Evolutionary conservation across 2,329 filamentous ascomycete genomes (phyloP).

Genomic region (Trichoderma sp.): DNA sequence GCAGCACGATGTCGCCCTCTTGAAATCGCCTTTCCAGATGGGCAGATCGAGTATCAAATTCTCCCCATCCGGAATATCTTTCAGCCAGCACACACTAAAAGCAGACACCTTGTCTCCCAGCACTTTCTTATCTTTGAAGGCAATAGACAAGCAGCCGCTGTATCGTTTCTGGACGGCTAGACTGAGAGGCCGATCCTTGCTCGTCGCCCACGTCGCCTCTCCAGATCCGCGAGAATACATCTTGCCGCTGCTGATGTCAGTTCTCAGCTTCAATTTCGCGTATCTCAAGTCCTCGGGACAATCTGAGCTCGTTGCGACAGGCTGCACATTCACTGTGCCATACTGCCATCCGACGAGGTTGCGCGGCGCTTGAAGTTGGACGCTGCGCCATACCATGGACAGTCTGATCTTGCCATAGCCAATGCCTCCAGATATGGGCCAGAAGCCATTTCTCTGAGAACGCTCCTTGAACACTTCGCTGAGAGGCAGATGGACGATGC

Average conservation of each 20-base stretch:
- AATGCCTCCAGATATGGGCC: conserved; percentile 70
- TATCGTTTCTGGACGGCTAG: conserved; percentile 65
- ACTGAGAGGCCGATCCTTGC: conserved; percentile 44
- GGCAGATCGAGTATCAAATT: conserved; percentile 58
- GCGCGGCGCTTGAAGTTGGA: conserved; percentile 61
- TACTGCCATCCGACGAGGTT: conserved; percentile 69
- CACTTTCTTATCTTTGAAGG: conserved; percentile 45
- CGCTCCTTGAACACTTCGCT: conserved; percentile 60
- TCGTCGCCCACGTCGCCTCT: conserved; percentile 55
- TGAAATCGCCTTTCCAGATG: conserved; percentile 63
- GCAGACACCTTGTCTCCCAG: conserved; percentile 43
- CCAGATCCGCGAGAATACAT: conserved; percentile 50
- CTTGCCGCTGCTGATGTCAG: conserved; percentile 59
- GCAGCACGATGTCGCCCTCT: conserved; percentile 49
- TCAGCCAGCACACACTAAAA: conserved; percentile 68
- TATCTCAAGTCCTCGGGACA: conserved; percentile 50
- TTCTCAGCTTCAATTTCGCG: conserved; percentile 58
- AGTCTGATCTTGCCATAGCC: conserved; percentile 69
- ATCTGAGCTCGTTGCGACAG: conserved; percentile 45
- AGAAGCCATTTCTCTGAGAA: conserved; percentile 66
- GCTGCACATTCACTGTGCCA: conserved; percentile 67
- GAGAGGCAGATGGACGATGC: conserved; percentile 69
- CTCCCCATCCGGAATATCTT: conserved; percentile 69
- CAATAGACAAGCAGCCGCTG: conserved; percentile 54
- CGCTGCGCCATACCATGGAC: conserved; percentile 72